These are phyloP conservation scores for Agrocybe pediades DNA, from an alignment of 768 basidiomycete species.

Conservation along the genomic window DNA sequence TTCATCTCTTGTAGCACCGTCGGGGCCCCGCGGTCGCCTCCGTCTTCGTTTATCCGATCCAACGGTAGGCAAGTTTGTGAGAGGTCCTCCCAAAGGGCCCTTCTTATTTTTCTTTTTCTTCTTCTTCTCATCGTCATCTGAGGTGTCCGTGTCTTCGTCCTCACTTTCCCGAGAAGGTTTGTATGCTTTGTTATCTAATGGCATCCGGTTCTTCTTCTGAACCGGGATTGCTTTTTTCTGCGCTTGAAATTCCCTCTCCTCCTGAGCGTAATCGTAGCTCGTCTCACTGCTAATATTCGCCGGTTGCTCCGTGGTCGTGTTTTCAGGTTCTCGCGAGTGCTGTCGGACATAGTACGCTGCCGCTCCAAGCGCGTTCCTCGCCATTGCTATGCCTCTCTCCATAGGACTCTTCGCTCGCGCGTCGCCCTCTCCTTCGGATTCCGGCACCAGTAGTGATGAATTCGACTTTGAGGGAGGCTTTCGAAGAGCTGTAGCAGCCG, in stretches of 20 bases:
- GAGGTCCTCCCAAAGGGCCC: conserved; percentile 52
- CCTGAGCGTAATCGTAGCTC: conserved; percentile 79
- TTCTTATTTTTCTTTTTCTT: conserved; percentile 58
- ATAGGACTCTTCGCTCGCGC: conserved; percentile 72
- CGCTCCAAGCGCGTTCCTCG: conserved; percentile 51
- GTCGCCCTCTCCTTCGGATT: conserved; percentile 65
- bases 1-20: conserved; percentile 45
- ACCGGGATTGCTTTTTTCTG: conserved; percentile 32
- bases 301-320: conserved; percentile 27
- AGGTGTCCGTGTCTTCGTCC: conserved; percentile 63
- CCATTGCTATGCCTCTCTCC: conserved; percentile 57
- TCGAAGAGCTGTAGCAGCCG: conserved; percentile 23
- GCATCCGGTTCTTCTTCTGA: conserved; percentile 61
- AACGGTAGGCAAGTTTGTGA: conserved; percentile 70
- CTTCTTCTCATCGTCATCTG: conserved; percentile 54
- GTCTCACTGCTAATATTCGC: conserved; percentile 38
- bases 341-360: conserved; percentile 70
- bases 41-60: conserved; percentile 66
- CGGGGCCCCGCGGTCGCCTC: conserved; percentile 44
- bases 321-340: conserved; percentile 58
- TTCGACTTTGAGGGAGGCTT: conserved; percentile 58
- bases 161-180: conserved; percentile 60
- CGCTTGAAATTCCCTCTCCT: conserved; percentile 65
- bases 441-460: conserved; percentile 63
- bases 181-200: conserved; percentile 81